phyloP scores from a whole-genome alignment of 257 asterid genomes.

The Cordia subcordata region DNA sequence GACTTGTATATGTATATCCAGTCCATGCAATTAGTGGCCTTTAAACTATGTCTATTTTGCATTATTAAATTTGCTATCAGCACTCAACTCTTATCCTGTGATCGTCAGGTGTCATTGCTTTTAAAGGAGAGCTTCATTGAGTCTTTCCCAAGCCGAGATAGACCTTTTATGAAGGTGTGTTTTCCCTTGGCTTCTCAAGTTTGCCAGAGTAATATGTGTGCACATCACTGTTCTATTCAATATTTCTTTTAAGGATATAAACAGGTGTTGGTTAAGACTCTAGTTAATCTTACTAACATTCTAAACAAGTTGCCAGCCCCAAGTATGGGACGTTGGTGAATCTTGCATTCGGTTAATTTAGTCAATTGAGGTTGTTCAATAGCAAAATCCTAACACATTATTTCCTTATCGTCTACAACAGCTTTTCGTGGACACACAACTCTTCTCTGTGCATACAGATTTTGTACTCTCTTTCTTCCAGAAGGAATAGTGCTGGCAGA shows the following conservation, averaged over 20 bases:
- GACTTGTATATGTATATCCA: no score
- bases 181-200: neutral
- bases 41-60: no score
- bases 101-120: slow-evolving; percentile 78
- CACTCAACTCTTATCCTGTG: neutral
- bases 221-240: no score
- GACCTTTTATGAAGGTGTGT: slow-evolving; percentile 91
- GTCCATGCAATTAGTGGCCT: no score
- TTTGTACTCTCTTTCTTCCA: slow-evolving; percentile 91
- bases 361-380: neutral
- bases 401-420: slow-evolving; percentile 31
- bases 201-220: neutral
- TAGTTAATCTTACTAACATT: no score
- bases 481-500: slow-evolving; percentile 59
- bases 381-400: slow-evolving; percentile 14
- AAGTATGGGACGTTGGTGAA: neutral
- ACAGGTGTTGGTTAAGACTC: no score
- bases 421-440: slow-evolving; percentile 96
- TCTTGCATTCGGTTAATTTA: neutral
- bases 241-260: no score
- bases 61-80: no score
- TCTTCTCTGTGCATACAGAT: slow-evolving; percentile 98
- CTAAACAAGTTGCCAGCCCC: no score
- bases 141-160: slow-evolving; percentile 82
- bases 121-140: slow-evolving; percentile 95